Evolutionary conservation across 805 yeast genomes (phyloP), one percentile per base, ranked within the genome.

Genomic region (Geotrichum ghanense): DNA sequence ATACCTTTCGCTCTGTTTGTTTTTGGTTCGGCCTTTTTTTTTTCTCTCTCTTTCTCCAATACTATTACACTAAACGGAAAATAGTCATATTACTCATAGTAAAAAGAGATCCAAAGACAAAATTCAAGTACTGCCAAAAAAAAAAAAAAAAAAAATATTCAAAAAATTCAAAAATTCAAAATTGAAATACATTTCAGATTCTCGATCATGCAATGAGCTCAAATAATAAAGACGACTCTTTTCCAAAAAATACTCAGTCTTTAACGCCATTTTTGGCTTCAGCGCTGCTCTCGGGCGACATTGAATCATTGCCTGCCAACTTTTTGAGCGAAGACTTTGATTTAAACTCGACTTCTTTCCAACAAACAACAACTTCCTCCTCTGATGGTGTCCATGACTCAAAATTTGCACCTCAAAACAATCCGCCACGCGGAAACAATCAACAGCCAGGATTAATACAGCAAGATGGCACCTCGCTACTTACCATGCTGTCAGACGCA

Each of bases 401-500:
- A 26, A 26, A 26, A n/a, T 26, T n/a, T 12, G n/a, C n/a, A 26
- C n/a, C n/a, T 26, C 12, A n/a, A 12, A 12, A 12, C 17, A 16
- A 31, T n/a, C 37, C 4, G 5, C 37, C 10, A 12, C 17, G 5
- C 5, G 19, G 16, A 31, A 16, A 31, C 12, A 9, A 31, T 31
- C 37, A 31, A n/a, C 37, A 31, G 37, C 16, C 17, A n/a, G 16
- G 14, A 6, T 16, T n/a, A 6, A 16, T 10, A 5, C 14, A 5
- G 4, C 37, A 31, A 5, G 19, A 31, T 6, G 19, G 12, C 6
- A 7, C 27, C 12, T 24, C 27, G 12, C 37, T 31, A 5, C 37
- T 31, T 10, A 31, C 7, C 37, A 31, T 54, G 52, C 51, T 54
- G 45, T 42, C 54, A 1, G 56, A 53, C 42, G 58, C 57, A 16